A percentile compares a stretch with the other conserved stretches of the same genome.
These are phyloP conservation scores for Magnaporthiopsis incrustans DNA, from an alignment of 2,329 filamentous ascomycete genomes.

Conservation along the genomic window DNA sequence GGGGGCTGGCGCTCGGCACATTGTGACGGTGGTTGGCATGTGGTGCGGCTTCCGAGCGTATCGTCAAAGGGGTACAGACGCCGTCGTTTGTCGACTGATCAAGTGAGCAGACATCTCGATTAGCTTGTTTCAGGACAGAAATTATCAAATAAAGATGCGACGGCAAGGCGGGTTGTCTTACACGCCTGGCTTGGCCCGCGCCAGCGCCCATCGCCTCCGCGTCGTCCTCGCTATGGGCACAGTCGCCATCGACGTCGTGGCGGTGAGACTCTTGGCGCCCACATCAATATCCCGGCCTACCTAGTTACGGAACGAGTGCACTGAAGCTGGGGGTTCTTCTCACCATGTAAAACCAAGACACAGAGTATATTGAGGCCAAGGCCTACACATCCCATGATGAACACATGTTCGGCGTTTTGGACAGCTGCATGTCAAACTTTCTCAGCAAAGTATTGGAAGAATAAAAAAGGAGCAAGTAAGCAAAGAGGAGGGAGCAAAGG, in stretches of 20 bases:
- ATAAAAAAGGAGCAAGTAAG: background rate
- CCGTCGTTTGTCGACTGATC: background rate
- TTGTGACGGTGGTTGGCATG: constrained; percentile 45
- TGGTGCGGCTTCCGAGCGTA: constrained; percentile 6
- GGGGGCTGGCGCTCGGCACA: constrained; percentile 15
- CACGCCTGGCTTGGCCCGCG: background rate
- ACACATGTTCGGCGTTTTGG: constrained; percentile 55
- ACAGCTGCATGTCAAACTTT: constrained; percentile 37
- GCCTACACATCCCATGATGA: constrained; percentile 63
- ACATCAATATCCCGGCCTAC: background rate
- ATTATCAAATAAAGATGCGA: background rate
- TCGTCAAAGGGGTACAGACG: background rate
- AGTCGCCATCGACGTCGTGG: background rate
- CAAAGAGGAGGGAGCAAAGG: background rate
- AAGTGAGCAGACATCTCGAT: background rate
- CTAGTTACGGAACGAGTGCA: background rate
- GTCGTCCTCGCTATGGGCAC: background rate
- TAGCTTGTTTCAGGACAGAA: background rate
- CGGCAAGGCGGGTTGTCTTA: background rate
- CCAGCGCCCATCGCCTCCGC: background rate
- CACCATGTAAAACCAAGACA: constrained; percentile 57
- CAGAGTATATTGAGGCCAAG: constrained; percentile 60
- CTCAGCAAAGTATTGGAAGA: constrained; percentile 1
- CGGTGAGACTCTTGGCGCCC: background rate
- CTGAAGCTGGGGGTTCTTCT: background rate